phyloP scores from a whole-genome alignment of 768 basidiomycete species.

The Agaricus blazei region DNA sequence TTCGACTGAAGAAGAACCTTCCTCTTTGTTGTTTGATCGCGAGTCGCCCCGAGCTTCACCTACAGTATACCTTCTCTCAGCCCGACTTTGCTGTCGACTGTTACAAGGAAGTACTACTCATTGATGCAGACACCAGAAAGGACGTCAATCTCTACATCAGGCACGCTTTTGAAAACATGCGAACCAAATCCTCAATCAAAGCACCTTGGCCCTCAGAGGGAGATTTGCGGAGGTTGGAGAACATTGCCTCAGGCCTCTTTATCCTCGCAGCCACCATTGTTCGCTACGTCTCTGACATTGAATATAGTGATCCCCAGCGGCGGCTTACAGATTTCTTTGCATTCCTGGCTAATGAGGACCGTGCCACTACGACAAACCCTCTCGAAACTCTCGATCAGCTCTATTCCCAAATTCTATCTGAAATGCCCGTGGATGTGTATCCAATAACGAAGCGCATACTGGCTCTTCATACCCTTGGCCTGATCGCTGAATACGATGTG shows the following conservation, averaged over 20 bases:
- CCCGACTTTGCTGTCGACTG: neutral
- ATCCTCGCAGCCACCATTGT: slow-evolving; percentile 2
- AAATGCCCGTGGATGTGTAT: neutral
- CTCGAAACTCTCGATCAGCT: slow-evolving; percentile 7
- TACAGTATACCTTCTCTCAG: neutral
- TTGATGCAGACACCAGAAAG: neutral
- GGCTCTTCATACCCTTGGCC: neutral
- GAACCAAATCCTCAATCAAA: neutral
- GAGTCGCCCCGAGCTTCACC: neutral
- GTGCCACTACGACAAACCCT: neutral
- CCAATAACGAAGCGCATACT: neutral
- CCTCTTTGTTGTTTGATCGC: neutral
- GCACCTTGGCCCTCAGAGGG: neutral
- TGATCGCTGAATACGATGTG: neutral
- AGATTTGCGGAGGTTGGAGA: neutral
- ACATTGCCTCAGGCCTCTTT: neutral
- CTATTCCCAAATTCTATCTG: neutral
- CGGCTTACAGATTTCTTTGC: neutral
- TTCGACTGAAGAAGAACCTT: neutral
- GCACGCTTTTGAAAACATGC: neutral
- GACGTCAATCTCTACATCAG: neutral
- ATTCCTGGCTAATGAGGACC: neutral
- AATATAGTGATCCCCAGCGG: neutral
- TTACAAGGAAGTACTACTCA: neutral
- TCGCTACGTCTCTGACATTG: slow-evolving; percentile 4